Evolutionary conservation across 768 basidiomycete genomes (phyloP).

Genomic region (Trametes cinnabarina): DNA sequence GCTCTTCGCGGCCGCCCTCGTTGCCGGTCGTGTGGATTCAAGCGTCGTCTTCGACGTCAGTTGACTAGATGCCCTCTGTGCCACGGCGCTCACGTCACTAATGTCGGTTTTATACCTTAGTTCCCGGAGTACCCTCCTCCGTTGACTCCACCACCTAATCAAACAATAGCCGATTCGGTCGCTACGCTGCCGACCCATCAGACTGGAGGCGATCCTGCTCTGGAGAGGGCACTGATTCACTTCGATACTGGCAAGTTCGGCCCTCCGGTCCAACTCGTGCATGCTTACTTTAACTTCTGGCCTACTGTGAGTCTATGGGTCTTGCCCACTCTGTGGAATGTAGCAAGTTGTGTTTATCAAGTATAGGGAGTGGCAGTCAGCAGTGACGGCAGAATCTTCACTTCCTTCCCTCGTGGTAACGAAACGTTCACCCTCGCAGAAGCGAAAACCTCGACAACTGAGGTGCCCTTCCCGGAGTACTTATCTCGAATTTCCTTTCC

Average conservation of each 20-base stretch:
- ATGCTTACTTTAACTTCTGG: constrained; percentile 22
- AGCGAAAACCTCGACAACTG: constrained; percentile 14
- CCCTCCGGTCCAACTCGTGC: constrained; percentile 17
- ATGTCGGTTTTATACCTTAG: not conserved
- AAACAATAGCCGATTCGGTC: constrained; percentile 8
- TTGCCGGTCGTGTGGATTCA: not conserved
- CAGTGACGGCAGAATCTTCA: constrained; percentile 19
- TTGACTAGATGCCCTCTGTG: no score
- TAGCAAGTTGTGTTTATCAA: no score
- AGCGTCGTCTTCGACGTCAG: constrained; percentile 20
- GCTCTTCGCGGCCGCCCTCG: not conserved
- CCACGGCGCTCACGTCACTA: no score
- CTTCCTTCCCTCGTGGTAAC: constrained; percentile 21
- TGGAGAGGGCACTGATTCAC: constrained; percentile 3
- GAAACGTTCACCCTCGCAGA: constrained; percentile 20
- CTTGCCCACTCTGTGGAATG: not conserved
- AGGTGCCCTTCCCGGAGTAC: constrained; percentile 19
- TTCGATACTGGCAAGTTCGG: constrained; percentile 20
- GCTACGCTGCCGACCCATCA: constrained; percentile 4
- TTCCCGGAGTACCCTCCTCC: constrained; percentile 23
- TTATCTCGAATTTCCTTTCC: not conserved
- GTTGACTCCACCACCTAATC: constrained; percentile 13
- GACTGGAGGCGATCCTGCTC: not conserved
- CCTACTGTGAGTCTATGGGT: constrained; percentile 13
- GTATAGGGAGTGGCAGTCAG: constrained; percentile 18